Conservation (phyloP, 495 filamentous ascomycete species). For the Cryomyces minteri region DNA sequence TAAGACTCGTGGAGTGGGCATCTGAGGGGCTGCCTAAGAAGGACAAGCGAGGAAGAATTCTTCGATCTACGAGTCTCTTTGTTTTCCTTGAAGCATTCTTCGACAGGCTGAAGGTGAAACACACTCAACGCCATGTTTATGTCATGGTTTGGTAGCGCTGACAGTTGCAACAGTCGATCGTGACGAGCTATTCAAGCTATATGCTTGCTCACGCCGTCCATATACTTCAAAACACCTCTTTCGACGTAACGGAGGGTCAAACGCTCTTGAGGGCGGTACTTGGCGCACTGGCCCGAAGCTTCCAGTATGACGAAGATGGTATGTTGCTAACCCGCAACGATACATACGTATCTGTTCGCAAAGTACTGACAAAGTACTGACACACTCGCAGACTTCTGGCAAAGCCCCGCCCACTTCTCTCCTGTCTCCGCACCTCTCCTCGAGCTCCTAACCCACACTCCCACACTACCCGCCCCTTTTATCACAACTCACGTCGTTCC, state of each 20-base stretch:
- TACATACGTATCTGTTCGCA: constrained; percentile 6
- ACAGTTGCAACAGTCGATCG: constrained; percentile 41
- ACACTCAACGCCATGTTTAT: neutral
- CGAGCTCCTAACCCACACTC: constrained; percentile 42
- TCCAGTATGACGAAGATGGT: constrained; percentile 64
- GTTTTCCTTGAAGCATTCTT: constrained; percentile 65
- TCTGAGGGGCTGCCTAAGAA: constrained; percentile 34
- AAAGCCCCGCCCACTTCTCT: constrained; percentile 67
- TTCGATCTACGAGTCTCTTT: constrained; percentile 54
- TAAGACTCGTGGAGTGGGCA: constrained; percentile 65
- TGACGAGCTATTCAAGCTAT: constrained; percentile 77
- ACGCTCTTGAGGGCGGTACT: constrained; percentile 29
- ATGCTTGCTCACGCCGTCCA: constrained; percentile 54
- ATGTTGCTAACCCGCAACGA: constrained; percentile 12
- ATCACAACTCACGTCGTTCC: constrained; percentile 23
- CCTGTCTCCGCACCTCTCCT: constrained; percentile 49
- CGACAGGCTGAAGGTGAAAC: constrained; percentile 50
- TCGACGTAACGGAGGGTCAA: neutral
- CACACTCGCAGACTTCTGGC: constrained; percentile 55
- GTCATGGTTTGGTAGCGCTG: neutral
- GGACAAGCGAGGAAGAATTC: constrained; percentile 31
- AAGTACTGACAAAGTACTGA: constrained; percentile 5
- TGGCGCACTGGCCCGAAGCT: constrained; percentile 48
- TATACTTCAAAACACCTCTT: constrained; percentile 29
- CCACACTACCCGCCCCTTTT: constrained; percentile 21